Base-by-base conservation (phyloP, 2,329 filamentous ascomycete species). In the Clonostachys rhizophaga region DNA sequence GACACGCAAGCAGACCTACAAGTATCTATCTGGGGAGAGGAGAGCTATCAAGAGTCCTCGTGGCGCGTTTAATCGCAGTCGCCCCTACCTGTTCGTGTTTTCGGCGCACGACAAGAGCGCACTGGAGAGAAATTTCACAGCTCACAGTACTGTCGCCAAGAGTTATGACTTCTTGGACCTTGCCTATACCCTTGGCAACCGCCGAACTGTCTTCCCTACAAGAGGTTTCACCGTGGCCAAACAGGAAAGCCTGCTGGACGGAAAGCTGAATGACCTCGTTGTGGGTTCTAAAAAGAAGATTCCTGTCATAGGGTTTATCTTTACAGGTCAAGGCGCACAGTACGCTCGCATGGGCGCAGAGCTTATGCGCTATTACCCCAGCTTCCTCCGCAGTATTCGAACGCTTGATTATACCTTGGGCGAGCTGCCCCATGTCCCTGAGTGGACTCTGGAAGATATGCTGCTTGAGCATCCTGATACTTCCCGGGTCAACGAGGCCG, bases 261-360 rank as follows among this genome's bases (percentile, higher is more conserved):
- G 24, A 30, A 30, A 30, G 24, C 24, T 30, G 3, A 30, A 30
- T 2, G 24, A 30, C 24, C 24, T 30, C 3, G 24, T 30, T 30
- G 24, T 30, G 3, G 24, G 24, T 10, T 30, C 59, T 61, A 5
- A 62, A 54, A 7, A 46, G 36, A 39, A 39, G 36, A 39, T 30
- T 30, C 36, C 36, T 6, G 12, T 18, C 11, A 18, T 72, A 33
- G 66, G 63, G 41, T 74, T 74, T 49, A 42, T 71, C 11, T 74
- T 74, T 48, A 66, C 64, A 34, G 71, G 71, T 0, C 71, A 74
- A 50, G 70, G 71, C 4, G 58, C 69, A 1, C 70, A 73, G 44
- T 71, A 66, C 62, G 61, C 68, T 2, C 55, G 62, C 42, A 74
- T 74, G 71, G 70, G 70, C 11, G 55, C 56, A 20, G 66, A 69